Evolutionary conservation across 2,329 filamentous ascomycete species (phyloP), one percentile per base, ranked within the genome.

Genomic region (Chalaropsis ovoidea): DNA sequence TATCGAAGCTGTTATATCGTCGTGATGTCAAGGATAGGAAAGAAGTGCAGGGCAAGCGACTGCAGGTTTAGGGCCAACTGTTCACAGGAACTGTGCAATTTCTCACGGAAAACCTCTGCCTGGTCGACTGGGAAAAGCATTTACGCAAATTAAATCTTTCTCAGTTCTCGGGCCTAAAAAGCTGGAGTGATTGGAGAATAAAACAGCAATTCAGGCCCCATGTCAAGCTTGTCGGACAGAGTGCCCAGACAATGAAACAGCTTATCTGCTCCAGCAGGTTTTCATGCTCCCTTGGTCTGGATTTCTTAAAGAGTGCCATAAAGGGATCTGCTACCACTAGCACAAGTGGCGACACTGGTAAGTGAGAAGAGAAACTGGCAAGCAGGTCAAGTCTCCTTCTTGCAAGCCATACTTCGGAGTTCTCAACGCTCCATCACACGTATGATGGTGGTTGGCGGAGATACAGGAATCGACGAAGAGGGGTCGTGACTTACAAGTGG

Each of bases 161-260:
- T 35, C 5, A 58, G 35, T 35, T 58, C 52, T 58, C 13, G 11
- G 52, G 52, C 52, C 52, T 58, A 35, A 58, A 56, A 35, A 58
- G 24, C 52, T 35, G 52, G 13, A 58, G 24, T 58, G 52, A 58
- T 58, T 58, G 52, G 27, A 58, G 24, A 58, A 58, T 58, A 24
- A 47, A 62, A 42, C 19, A 62, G 42, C 27, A 62, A 62, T 49
- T 45, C 27, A 62, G 61, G 61, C 61, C 52, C 61, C 61, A 62
- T 62, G 61, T 58, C 61, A 62, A 62, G 61, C 43, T 62, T 62
- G 61, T 62, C 61, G 61, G 61, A 62, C 61, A 62, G 43, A 62
- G 61, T 35, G 43, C 41, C 61, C 43, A 45, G 61, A 62, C 61
- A 62, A 47, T 62, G 43, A 19, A 62, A 62, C 42, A 62, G 61